phyloP scores from a whole-genome alignment of 805 yeast species.

The Candida bentonensis region DNA sequence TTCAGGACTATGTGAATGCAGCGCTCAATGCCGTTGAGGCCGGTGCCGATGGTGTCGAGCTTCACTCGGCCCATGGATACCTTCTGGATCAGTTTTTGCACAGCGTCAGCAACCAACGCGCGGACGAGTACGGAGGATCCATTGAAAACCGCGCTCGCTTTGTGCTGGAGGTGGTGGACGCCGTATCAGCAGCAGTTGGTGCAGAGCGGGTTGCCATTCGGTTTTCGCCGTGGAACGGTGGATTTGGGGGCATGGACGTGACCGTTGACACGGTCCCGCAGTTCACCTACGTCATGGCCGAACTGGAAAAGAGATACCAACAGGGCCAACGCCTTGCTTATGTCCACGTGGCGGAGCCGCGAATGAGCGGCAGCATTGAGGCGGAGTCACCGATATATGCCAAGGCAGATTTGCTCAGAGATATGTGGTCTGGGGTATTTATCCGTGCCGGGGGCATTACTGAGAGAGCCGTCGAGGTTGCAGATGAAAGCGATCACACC shows the following conservation, averaged over 20 bases:
- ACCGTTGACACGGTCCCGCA: too few relatives aligned
- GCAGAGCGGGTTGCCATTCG: constrained; percentile 24
- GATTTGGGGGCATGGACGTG: constrained; percentile 18
- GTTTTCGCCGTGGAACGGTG: constrained; percentile 27
- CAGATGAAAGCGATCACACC: constrained; percentile 2
- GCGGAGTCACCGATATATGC: background rate
- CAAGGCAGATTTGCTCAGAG: constrained; percentile 11
- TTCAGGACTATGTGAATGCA: constrained; percentile 29
- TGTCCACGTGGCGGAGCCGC: constrained; percentile 33
- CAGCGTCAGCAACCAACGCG: constrained; percentile 34
- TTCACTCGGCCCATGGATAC: constrained; percentile 56
- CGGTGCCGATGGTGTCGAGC: constrained; percentile 50
- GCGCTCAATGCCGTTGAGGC: constrained; percentile 39
- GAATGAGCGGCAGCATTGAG: constrained; percentile 17
- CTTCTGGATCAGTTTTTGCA: constrained; percentile 36
- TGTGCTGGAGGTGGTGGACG: constrained; percentile 33
- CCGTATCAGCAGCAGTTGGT: constrained; percentile 24
- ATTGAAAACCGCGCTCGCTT: constrained; percentile 44
- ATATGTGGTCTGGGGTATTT: constrained; percentile 12
- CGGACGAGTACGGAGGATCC: constrained; percentile 51
- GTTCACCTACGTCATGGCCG: constrained; percentile 27
- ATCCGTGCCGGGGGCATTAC: constrained; percentile 14
- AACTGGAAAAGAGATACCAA: constrained; percentile 26
- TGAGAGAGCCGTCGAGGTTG: constrained; percentile 7
- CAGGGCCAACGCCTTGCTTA: constrained; percentile 28